Conservation (phyloP, 208 protist species). For the Acanthamoeba lenticulata region DNA sequence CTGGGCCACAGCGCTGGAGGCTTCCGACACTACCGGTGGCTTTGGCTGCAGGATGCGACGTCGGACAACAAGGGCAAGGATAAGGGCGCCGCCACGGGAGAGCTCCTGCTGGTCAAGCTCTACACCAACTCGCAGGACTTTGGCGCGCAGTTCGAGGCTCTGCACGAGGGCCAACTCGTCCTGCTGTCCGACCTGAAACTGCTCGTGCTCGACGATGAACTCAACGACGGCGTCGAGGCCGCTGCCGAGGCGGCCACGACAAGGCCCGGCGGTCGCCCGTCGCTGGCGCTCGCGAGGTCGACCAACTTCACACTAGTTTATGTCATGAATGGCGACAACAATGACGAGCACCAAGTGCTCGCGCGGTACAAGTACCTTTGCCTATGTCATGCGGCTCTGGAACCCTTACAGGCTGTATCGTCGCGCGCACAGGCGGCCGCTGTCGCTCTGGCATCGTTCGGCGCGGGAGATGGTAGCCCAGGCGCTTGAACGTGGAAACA, state of each 20-base stretch:
- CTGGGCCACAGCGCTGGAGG: neutral
- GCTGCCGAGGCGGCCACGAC: neutral
- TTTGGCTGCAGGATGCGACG: conserved; percentile 14
- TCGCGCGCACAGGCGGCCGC: neutral
- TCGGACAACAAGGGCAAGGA: neutral
- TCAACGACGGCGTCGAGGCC: neutral
- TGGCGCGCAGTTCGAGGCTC: neutral
- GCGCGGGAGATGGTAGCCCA: neutral
- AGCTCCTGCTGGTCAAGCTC: conserved; percentile 45
- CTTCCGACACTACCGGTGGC: conserved; percentile 50
- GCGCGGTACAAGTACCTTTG: too few species aligned
- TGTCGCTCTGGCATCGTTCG: neutral
- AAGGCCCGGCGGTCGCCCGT: too few species aligned
- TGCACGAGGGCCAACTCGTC: conserved; percentile 45
- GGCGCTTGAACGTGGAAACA: conserved; percentile 45
- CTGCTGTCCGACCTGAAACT: conserved; percentile 38
- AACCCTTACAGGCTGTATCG: too few species aligned
- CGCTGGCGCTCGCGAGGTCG: neutral
- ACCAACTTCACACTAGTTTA: conserved; percentile 25
- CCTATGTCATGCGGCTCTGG: neutral
- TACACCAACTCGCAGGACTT: conserved; percentile 51
- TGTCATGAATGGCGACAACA: neutral
- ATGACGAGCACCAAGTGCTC: too few species aligned
- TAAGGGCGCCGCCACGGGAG: neutral
- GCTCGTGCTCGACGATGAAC: neutral